Evolutionary conservation across 805 yeast species (phyloP).

Genomic region (Sugiyamaella smithiae): DNA sequence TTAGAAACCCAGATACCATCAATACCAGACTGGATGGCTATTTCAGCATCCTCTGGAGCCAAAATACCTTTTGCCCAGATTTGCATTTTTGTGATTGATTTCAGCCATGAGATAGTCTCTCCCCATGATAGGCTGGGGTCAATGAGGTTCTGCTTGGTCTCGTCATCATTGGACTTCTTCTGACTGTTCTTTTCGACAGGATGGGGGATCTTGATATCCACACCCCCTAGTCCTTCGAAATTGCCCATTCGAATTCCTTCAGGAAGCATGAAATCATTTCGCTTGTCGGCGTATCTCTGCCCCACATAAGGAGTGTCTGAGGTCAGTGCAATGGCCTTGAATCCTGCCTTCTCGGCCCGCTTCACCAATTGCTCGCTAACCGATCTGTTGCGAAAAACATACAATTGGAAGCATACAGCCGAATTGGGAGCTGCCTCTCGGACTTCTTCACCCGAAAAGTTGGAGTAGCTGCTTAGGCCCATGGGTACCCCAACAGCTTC

Average conservation of each 20-base stretch:
- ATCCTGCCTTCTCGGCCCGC: slow-evolving; percentile 32
- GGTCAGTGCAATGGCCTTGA: slow-evolving; percentile 49
- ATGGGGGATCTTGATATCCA: slow-evolving; percentile 24
- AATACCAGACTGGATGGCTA: slow-evolving; percentile 57
- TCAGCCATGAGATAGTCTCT: slow-evolving; percentile 31
- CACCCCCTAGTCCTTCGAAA: slow-evolving; percentile 21
- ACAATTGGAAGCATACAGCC: slow-evolving; percentile 30
- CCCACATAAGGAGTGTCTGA: slow-evolving; percentile 59
- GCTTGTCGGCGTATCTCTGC: slow-evolving; percentile 47
- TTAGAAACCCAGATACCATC: slow-evolving; percentile 66
- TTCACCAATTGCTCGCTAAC: slow-evolving; percentile 26
- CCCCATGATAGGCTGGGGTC: slow-evolving; percentile 31
- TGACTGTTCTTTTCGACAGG: slow-evolving; percentile 23
- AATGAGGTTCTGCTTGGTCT: slow-evolving; percentile 19
- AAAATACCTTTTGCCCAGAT: slow-evolving; percentile 62
- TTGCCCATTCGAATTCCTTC: slow-evolving; percentile 29
- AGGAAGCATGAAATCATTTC: slow-evolving; percentile 30
- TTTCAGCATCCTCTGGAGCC: slow-evolving; percentile 61
- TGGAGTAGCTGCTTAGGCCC: slow-evolving; percentile 31
- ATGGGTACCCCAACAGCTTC: slow-evolving; percentile 27
- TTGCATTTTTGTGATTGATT: slow-evolving; percentile 42
- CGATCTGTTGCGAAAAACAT: slow-evolving; percentile 30
- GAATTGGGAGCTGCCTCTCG: slow-evolving; percentile 24
- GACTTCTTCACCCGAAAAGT: slow-evolving; percentile 28
- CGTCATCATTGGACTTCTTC: slow-evolving; percentile 7